Evolutionary conservation across 306 rosid genomes (phyloP).

Genomic region (Acacia melanoxylon): DNA sequence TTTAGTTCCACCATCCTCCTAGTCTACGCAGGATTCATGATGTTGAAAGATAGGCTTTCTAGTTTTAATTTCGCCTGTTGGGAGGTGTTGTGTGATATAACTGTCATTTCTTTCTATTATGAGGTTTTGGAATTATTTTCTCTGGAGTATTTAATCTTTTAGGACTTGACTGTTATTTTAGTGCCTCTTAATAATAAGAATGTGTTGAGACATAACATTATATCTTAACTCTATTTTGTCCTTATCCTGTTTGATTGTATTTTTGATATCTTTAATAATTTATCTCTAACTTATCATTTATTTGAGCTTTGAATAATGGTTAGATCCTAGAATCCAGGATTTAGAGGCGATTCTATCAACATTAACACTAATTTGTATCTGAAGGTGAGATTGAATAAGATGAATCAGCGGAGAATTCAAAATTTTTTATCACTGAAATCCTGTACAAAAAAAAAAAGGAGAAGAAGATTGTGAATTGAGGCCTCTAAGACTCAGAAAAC

Average conservation of each 20-base stretch:
- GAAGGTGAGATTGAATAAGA: background rate
- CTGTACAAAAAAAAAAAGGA: background rate
- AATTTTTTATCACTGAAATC: background rate
- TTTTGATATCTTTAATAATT: background rate
- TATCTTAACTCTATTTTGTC: background rate
- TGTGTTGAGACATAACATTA: background rate
- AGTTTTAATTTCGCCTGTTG: background rate
- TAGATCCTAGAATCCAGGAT: background rate
- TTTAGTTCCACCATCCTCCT: conserved; percentile 8
- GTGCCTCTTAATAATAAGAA: background rate
- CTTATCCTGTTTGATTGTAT: background rate
- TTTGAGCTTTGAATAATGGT: background rate
- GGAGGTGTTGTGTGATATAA: background rate
- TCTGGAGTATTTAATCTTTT: background rate
- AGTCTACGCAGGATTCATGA: background rate
- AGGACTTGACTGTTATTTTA: background rate
- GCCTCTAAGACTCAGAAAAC: background rate
- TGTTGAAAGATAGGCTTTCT: background rate
- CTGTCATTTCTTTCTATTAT: background rate
- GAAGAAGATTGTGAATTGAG: background rate
- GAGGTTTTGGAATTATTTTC: background rate
- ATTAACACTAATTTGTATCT: background rate
- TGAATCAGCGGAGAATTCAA: background rate
- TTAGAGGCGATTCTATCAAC: background rate
- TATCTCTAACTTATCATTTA: background rate